Conservation (phyloP, 169 alveolate genomes). For the Plasmodium gallinaceum region DNA sequence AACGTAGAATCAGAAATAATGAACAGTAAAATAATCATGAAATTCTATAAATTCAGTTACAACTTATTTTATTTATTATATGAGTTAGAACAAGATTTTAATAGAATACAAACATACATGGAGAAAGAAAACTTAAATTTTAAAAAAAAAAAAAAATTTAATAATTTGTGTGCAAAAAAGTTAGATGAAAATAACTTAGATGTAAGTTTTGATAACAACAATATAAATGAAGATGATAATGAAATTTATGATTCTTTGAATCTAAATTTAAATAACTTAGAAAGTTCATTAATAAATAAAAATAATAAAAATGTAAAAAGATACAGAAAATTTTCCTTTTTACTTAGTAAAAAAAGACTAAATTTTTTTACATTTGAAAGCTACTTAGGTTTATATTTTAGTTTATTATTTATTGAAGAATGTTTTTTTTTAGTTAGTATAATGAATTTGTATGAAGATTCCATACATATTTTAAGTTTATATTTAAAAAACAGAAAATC, state of each 20-base stretch:
- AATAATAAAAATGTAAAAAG: constrained; percentile 7
- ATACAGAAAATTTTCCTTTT: constrained; percentile 26
- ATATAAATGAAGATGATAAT: constrained; percentile 3
- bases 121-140: constrained; percentile 48
- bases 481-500: constrained; percentile 53
- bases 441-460: constrained; percentile 70
- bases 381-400: constrained; percentile 64
- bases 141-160: background rate
- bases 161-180: background rate
- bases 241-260: background rate
- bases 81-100: constrained; percentile 65
- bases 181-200: background rate
- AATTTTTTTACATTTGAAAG: constrained; percentile 73
- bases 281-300: constrained; percentile 3
- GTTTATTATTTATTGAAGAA: constrained; percentile 61
- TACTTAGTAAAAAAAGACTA: constrained; percentile 38
- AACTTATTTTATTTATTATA: constrained; percentile 64
- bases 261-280: background rate
- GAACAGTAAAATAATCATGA: constrained; percentile 41
- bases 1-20: constrained; percentile 48
- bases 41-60: constrained; percentile 70
- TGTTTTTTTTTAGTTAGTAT: constrained; percentile 62
- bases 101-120: constrained; percentile 46
- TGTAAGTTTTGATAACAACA: background rate
- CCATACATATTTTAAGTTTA: constrained; percentile 46